Conservation (phyloP, 768 basidiomycete genomes). For the Collybiopsis luxurians region DNA sequence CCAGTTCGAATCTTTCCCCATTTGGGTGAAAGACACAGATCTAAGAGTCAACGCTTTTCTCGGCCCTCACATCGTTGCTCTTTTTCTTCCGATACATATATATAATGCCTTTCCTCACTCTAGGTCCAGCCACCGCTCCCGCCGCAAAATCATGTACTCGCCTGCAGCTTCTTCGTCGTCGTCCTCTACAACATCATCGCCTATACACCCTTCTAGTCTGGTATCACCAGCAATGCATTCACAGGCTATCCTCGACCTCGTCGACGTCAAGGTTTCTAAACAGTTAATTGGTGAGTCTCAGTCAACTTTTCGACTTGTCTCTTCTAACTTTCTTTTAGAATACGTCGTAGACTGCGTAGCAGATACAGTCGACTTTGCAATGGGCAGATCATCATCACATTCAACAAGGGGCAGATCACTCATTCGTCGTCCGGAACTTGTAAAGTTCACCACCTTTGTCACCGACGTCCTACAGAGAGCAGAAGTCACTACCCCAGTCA, state of each 20-base stretch:
- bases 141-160: constrained; percentile 2
- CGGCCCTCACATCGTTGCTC: too few species aligned
- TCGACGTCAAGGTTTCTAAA: constrained; percentile 60
- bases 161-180: constrained; percentile 2
- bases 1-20: too few species aligned
- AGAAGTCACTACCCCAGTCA: constrained; percentile 66
- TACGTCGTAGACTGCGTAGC: constrained; percentile 66
- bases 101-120: background rate
- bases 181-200: constrained; percentile 11
- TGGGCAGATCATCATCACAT: constrained; percentile 63
- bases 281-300: constrained; percentile 59
- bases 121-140: background rate
- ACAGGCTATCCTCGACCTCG: constrained; percentile 63
- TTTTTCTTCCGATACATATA: background rate
- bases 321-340: constrained; percentile 38
- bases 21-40: too few species aligned
- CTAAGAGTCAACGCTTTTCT: too few species aligned
- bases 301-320: background rate
- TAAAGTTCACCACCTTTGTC: constrained; percentile 64
- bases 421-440: constrained; percentile 47
- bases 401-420: constrained; percentile 48
- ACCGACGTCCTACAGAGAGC: constrained; percentile 67
- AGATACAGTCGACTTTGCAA: constrained; percentile 75
- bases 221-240: constrained; percentile 64
- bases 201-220: constrained; percentile 49